phyloP scores from a whole-genome alignment of 495 filamentous ascomycete species.

The Chlorociboria aeruginascens region DNA sequence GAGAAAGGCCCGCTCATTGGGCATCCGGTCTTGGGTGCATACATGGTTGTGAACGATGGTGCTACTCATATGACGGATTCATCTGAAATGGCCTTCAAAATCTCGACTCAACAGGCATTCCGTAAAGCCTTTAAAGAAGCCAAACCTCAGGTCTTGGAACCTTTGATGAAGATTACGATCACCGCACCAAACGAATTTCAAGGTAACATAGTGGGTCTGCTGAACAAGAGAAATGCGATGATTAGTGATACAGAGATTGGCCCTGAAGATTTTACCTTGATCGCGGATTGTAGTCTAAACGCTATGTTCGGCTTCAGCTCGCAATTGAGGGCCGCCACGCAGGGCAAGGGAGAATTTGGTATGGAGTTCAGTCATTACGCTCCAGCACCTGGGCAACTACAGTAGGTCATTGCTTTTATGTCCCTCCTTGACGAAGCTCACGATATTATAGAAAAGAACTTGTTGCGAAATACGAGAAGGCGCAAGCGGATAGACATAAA shows the following conservation, averaged over 20 bases:
- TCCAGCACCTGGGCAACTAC: constrained; percentile 74
- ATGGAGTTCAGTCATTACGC: constrained; percentile 99
- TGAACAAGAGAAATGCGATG: constrained; percentile 94
- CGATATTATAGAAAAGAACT: constrained; percentile 52
- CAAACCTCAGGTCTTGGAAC: constrained; percentile 75
- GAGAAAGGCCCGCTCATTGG: constrained; percentile 85
- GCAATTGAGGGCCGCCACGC: constrained; percentile 82
- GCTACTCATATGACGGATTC: constrained; percentile 98
- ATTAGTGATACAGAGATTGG: constrained; percentile 96
- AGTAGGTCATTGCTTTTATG: constrained; percentile 37
- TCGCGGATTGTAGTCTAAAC: constrained; percentile 85
- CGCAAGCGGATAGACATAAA: constrained; percentile 28
- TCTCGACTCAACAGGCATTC: constrained; percentile 93
- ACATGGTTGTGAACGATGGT: constrained; percentile 92
- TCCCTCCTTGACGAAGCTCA: constrained; percentile 13
- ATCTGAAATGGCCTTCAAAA: constrained; percentile 96
- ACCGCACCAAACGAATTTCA: constrained; percentile 97
- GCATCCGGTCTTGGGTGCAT: constrained; percentile 80
- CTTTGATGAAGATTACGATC: constrained; percentile 95
- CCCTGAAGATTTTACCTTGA: constrained; percentile 88
- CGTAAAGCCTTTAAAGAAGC: constrained; percentile 80
- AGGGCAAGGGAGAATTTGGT: constrained; percentile 96
- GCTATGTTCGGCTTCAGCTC: constrained; percentile 95
- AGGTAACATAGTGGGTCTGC: constrained; percentile 81
- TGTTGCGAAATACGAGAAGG: constrained; percentile 77